Evolutionary conservation across 768 basidiomycete species (phyloP).

Genomic region (Epithele typhae): DNA sequence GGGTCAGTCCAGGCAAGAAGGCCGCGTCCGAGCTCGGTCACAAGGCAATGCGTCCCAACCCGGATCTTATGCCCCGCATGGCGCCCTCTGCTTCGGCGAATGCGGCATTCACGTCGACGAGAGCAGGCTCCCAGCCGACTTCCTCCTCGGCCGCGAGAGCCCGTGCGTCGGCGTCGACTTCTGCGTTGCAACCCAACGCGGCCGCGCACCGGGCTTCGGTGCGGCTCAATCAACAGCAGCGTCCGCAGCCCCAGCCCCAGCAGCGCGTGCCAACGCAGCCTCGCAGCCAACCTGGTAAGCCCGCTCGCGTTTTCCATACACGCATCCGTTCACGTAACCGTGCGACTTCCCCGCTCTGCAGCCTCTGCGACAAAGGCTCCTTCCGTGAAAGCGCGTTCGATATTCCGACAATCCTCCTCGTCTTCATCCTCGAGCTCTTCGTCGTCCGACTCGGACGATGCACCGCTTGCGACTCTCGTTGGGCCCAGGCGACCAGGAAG

Average conservation of each 20-base stretch:
- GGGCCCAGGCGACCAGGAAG: constrained; percentile 66
- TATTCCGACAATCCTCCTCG: constrained; percentile 9
- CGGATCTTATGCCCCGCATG: constrained; percentile 13
- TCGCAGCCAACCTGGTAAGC: neutral
- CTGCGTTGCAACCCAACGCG: constrained; percentile 48
- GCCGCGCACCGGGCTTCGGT: constrained; percentile 48
- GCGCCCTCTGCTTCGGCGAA: constrained; percentile 14
- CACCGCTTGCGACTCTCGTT: constrained; percentile 60
- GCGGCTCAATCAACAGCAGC: constrained; percentile 10
- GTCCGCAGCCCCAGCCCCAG: constrained; percentile 3
- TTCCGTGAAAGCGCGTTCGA: constrained; percentile 3
- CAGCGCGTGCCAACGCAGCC: constrained; percentile 4
- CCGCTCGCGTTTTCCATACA: neutral
- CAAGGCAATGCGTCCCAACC: constrained; percentile 3
- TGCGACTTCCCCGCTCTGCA: neutral
- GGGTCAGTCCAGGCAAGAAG: constrained; percentile 10
- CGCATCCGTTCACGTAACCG: neutral
- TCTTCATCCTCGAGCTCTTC: constrained; percentile 18
- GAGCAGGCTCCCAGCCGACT: no score
- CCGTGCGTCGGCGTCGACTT: constrained; percentile 56
- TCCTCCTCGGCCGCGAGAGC: no score
- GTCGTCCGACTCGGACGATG: constrained; percentile 47
- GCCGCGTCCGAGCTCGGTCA: constrained; percentile 27
- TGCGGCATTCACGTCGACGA: constrained; percentile 1
- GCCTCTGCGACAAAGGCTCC: neutral